Conservation (phyloP, 208 protist genomes). For the Acanthamoeba triangularis region DNA sequence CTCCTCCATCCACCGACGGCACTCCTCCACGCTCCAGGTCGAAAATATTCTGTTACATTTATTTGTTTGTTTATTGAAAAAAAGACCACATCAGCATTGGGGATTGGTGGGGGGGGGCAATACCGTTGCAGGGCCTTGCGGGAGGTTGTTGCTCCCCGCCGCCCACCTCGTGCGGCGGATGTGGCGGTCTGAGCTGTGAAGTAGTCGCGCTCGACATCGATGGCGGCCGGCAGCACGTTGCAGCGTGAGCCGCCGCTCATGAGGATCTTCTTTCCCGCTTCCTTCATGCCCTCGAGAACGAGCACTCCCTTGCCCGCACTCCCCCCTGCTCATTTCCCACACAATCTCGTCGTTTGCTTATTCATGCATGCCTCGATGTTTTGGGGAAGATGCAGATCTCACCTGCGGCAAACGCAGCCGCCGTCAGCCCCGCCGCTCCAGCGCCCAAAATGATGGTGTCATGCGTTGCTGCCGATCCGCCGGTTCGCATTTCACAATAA, state of each 20-base stretch:
- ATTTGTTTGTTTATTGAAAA: no score
- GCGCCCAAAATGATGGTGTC: neutral
- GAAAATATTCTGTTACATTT: slow-evolving; percentile 23
- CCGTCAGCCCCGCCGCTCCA: neutral
- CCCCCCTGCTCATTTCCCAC: no score
- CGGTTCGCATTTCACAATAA: neutral
- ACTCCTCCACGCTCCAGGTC: slow-evolving; percentile 71
- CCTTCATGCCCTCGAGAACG: slow-evolving; percentile 73
- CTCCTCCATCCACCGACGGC: slow-evolving; percentile 46
- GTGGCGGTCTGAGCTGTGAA: slow-evolving; percentile 59
- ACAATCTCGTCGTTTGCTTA: neutral
- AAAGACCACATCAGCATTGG: no score
- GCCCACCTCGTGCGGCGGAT: neutral
- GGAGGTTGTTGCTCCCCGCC: neutral
- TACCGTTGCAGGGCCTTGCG: slow-evolving; percentile 44
- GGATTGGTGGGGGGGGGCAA: neutral
- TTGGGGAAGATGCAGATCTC: neutral
- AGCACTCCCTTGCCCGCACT: neutral
- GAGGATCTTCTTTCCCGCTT: slow-evolving; percentile 80
- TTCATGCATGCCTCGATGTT: neutral
- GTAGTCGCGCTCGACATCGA: slow-evolving; percentile 73
- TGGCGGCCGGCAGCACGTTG: slow-evolving; percentile 65
- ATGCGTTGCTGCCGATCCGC: neutral
- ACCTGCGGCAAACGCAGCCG: neutral
- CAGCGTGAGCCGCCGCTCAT: slow-evolving; percentile 78